A percentile compares a stretch with the other conserved stretches of the same genome.
phyloP scores from a whole-genome alignment of 345 rosid species.

The Jatropha curcas region DNA sequence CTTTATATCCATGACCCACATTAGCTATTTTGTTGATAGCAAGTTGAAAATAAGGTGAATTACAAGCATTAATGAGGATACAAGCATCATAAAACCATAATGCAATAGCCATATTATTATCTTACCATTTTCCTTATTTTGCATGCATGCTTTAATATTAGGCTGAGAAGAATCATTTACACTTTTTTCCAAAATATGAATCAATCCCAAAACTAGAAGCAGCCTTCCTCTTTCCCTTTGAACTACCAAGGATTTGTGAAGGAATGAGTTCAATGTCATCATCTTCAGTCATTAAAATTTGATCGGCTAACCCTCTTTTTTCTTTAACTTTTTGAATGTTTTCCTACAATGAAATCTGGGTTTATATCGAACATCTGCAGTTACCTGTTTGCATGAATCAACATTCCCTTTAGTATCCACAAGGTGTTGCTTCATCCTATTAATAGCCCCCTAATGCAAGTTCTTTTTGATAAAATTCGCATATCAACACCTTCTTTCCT shows the following conservation, averaged over 20 bases:
- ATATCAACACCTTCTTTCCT: background rate
- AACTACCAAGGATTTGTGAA: background rate
- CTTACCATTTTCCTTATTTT: background rate
- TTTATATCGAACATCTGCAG: background rate
- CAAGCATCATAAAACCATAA: background rate
- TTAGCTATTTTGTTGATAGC: background rate
- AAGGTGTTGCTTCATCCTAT: background rate
- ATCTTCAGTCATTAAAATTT: background rate
- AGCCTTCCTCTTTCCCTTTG: background rate
- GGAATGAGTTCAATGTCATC: background rate
- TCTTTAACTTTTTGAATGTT: background rate
- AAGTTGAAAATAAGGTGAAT: too few relatives aligned
- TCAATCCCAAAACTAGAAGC: background rate
- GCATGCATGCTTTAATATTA: background rate
- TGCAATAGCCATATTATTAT: background rate
- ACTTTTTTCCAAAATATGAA: background rate
- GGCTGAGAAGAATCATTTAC: background rate
- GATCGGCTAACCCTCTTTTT: background rate
- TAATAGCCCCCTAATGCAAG: background rate
- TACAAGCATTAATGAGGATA: background rate
- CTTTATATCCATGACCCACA: background rate
- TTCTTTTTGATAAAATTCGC: background rate
- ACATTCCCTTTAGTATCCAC: background rate
- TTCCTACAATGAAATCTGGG: background rate
- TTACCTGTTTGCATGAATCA: background rate